Evolutionary conservation across 1,284 basidiomycete genomes (phyloP).

Genomic region (Macrocystidia cucumis): DNA sequence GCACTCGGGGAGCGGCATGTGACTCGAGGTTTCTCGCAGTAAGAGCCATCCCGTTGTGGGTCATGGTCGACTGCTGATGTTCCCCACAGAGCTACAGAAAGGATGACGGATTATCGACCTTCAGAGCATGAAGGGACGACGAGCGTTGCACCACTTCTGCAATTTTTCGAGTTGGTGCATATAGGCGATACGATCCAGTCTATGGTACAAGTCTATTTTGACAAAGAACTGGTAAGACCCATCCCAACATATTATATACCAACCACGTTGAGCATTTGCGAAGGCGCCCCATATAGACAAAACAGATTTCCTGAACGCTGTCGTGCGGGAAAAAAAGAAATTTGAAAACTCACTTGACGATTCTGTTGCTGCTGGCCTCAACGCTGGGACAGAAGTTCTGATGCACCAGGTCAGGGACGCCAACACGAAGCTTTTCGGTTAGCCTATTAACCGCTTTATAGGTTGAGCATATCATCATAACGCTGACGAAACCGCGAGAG

Average conservation of each 20-base stretch:
- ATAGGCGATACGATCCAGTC: constrained; percentile 96
- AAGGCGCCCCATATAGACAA: constrained; percentile 83
- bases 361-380: constrained; percentile 86
- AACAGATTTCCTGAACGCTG: constrained; percentile 89
- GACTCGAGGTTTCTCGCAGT: constrained; percentile 79
- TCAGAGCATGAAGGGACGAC: constrained; percentile 73
- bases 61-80: constrained; percentile 3
- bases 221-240: constrained; percentile 76
- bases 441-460: constrained; percentile 21
- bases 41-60: constrained; percentile 18
- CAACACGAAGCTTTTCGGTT: neutral
- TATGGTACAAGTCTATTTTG: constrained; percentile 97
- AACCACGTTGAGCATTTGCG: neutral
- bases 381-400: constrained; percentile 90
- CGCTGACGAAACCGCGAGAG: constrained; percentile 77
- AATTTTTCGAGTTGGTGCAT: constrained; percentile 98
- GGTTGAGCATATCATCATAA: constrained; percentile 90
- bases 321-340: constrained; percentile 93
- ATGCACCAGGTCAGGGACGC: constrained; percentile 77
- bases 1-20: constrained; percentile 79
- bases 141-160: constrained; percentile 84
- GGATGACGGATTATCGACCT: constrained; percentile 85
- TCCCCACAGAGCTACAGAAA: constrained; percentile 60
- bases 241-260: neutral
- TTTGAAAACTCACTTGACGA: constrained; percentile 93